Percentiles rank a stretch among this genome's conserved stretches.
phyloP scores from a whole-genome alignment of 1,284 basidiomycete species.

The Psilocybe mexicana region DNA sequence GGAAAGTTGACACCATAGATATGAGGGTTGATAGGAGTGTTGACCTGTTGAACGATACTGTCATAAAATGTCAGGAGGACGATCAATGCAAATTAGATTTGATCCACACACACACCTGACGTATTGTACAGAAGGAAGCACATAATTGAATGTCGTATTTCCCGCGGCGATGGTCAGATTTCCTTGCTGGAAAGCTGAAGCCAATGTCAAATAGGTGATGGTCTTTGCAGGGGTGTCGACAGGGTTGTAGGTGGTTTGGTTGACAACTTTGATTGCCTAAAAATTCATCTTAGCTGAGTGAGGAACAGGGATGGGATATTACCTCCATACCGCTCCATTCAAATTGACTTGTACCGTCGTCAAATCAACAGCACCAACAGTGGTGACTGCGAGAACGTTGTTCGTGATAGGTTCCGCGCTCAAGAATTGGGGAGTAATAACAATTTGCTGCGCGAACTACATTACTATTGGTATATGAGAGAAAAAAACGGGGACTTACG shows the following conservation, averaged over 20 bases:
- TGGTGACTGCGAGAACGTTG: slow-evolving; percentile 48
- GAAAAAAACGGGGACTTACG: slow-evolving; percentile 25
- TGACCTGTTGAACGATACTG: slow-evolving; percentile 24
- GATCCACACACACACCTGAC: slow-evolving; percentile 35
- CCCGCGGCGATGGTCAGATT: slow-evolving; percentile 42
- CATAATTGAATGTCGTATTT: slow-evolving; percentile 39
- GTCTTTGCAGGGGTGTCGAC: slow-evolving; percentile 45
- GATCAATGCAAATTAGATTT: too few relatives aligned
- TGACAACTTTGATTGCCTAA: slow-evolving; percentile 34
- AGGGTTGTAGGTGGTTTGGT: slow-evolving; percentile 37
- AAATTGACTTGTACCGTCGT: slow-evolving; percentile 37
- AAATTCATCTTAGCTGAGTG: background rate
- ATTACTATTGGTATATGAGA: background rate
- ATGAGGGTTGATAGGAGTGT: slow-evolving; percentile 40
- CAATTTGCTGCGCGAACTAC: slow-evolving; percentile 32
- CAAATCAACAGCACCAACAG: slow-evolving; percentile 44
- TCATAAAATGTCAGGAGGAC: background rate
- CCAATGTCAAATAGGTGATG: slow-evolving; percentile 48
- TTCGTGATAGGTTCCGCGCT: slow-evolving; percentile 49
- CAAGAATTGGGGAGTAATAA: slow-evolving; percentile 45
- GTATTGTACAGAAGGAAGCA: slow-evolving; percentile 41
- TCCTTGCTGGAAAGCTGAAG: slow-evolving; percentile 38
- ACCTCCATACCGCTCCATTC: slow-evolving; percentile 37
- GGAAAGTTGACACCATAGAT: slow-evolving; percentile 57
- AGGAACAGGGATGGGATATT: slow-evolving; percentile 1